These are phyloP conservation scores for Aspergillus funiculosus DNA, from an alignment of 495 filamentous ascomycete species.

Conservation along the genomic window DNA sequence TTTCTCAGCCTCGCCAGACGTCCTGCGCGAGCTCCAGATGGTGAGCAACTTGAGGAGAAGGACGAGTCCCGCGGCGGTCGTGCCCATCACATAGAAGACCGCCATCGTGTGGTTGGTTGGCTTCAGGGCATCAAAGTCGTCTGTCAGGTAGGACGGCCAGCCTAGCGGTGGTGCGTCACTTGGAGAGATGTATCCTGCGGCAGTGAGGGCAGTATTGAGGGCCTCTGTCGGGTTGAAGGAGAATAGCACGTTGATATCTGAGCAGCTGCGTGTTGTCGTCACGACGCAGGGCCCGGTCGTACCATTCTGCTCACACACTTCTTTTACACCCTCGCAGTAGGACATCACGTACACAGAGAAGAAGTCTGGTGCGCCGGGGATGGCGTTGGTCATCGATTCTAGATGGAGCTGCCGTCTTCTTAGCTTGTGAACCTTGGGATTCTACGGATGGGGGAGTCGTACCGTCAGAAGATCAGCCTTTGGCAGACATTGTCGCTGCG, in stretches of 20 bases:
- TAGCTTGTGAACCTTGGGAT: too few relatives aligned
- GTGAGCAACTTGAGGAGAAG: not conserved
- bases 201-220: not conserved
- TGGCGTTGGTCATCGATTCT: not conserved
- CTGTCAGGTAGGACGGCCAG: constrained; percentile 4
- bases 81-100: constrained; percentile 11
- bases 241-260: constrained; percentile 8
- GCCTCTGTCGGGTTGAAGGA: constrained; percentile 11
- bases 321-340: constrained; percentile 9
- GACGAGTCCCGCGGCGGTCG: not conserved
- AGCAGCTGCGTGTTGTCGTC: constrained; percentile 7
- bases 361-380: constrained; percentile 5
- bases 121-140: constrained; percentile 6
- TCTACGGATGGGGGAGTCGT: not conserved
- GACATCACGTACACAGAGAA: constrained; percentile 14
- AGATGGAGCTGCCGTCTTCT: not conserved
- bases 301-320: constrained; percentile 1
- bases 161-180: too few relatives aligned
- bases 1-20: not conserved
- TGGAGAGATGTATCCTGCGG: too few relatives aligned
- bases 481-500: constrained; percentile 11
- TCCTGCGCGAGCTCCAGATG: not conserved
- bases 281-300: not conserved
- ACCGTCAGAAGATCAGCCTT: constrained; percentile 9
- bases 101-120: constrained; percentile 11